phyloP scores from a whole-genome alignment of 345 rosid species.

The Jatropha curcas region DNA sequence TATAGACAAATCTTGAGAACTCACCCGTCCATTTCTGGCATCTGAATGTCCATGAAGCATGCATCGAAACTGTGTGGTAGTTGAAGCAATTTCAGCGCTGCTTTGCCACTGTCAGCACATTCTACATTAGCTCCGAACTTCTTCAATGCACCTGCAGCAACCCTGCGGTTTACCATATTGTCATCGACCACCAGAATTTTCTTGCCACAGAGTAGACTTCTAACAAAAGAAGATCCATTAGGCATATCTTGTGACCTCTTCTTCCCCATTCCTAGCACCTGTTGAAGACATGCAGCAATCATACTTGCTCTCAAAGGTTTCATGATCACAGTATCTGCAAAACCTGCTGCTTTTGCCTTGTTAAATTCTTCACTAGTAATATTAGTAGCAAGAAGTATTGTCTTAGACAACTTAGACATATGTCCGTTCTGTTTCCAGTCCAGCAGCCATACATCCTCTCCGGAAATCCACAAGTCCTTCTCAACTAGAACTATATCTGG shows the following conservation, averaged over 20 bases:
- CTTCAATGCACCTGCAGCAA: slow-evolving; percentile 92
- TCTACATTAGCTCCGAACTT: slow-evolving; percentile 90
- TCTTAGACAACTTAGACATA: slow-evolving; percentile 50
- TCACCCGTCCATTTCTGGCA: slow-evolving; percentile 99
- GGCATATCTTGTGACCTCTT: slow-evolving; percentile 46
- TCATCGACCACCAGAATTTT: slow-evolving; percentile 94
- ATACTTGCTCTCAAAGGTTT: slow-evolving; percentile 94
- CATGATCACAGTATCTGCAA: slow-evolving; percentile 85
- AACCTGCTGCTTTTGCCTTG: slow-evolving; percentile 81
- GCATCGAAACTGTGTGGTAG: slow-evolving; percentile 86
- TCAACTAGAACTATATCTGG: slow-evolving; percentile 78
- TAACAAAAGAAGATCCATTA: slow-evolving; percentile 48
- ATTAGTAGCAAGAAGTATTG: slow-evolving; percentile 79
- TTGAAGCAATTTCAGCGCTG: slow-evolving; percentile 71
- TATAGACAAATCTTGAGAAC: slow-evolving; percentile 4
- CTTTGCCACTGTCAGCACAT: slow-evolving; percentile 83
- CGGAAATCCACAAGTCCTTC: slow-evolving; percentile 81
- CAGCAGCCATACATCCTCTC: slow-evolving; percentile 42
- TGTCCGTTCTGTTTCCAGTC: slow-evolving; percentile 58
- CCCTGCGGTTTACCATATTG: slow-evolving; percentile 82
- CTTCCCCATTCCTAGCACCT: slow-evolving; percentile 69
- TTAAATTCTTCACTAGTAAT: slow-evolving; percentile 58
- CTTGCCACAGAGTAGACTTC: slow-evolving; percentile 68
- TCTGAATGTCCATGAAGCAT: slow-evolving; percentile 99
- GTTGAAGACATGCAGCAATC: slow-evolving; percentile 94